Base-by-base conservation (phyloP, 2,329 filamentous ascomycete species). In the Penicillium sp. region DNA sequence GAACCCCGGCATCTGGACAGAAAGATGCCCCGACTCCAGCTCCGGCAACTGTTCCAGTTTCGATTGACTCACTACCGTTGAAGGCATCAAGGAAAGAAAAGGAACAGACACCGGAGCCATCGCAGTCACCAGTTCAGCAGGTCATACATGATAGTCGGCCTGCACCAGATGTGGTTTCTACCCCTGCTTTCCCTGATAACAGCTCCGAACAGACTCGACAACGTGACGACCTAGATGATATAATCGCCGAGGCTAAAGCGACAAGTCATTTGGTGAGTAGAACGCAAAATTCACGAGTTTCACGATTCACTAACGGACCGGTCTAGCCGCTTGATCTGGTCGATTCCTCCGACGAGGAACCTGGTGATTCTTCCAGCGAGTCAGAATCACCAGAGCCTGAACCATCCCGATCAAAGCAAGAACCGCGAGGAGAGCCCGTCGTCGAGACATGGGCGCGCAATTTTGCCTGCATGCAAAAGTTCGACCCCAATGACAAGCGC, bases 231-330 rank as follows among this genome's bases (percentile, higher is more conserved):
- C 79, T 94, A 9, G 85, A 89, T 35, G 79, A 85, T 38, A 85
- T 86, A 58, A 92, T 95, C 61, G 77, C 84, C 35, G 82, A 89
- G 69, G 82, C 88, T 51, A 86, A 85, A 68, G 81, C 85, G 59
- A 83, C 86, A 35, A 84, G 85, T 61, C 79, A 89, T 61, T 78
- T 92, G 61, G 80, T 82, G 72, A 69, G 59, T 12, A 28, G 38
- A 74, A 53, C 19, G 19, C 28, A 28, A 30, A 4, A 3, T 13
- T 24, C 8, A 22, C 2, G 42, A 26, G 13, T 17, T 5, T 35
- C 17, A 19, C 30, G n/a, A 47, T n/a, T 8, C 28, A 30, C 57
- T 57, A 26, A 56, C 51, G 7, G 19, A 47, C 22, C 15, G 42
- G 10, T 17, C 6, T n/a, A 79, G 74, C 75, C 76, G 19, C 56